Conservation (phyloP, 2,329 filamentous ascomycete genomes). For the Xylaria sp. region DNA sequence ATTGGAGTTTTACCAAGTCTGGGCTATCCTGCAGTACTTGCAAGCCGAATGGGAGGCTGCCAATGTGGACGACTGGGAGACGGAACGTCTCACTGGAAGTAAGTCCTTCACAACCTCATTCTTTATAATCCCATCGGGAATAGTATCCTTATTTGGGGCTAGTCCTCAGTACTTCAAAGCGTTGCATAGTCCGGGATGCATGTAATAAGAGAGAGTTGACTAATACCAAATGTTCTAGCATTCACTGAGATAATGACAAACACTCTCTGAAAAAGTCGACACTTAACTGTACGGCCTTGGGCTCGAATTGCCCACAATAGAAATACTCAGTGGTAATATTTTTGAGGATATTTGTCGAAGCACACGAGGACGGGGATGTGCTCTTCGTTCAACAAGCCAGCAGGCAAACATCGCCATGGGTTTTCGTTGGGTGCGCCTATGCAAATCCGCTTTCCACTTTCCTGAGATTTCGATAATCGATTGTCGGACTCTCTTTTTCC, state of each 20-base stretch:
- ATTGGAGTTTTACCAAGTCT: slow-evolving; percentile 38
- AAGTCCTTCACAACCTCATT: not conserved
- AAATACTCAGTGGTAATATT: too few species aligned
- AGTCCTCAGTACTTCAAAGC: not conserved
- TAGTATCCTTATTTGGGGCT: not conserved
- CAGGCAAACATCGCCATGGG: too few species aligned
- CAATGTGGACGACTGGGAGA: slow-evolving; percentile 35
- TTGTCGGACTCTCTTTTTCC: too few species aligned
- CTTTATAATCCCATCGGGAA: not conserved
- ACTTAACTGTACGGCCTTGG: not conserved
- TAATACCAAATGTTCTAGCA: slow-evolving; percentile 4
- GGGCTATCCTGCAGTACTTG: slow-evolving; percentile 37
- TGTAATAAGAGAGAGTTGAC: not conserved
- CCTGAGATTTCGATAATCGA: too few species aligned
- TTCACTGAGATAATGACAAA: slow-evolving; percentile 21
- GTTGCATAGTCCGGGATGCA: not conserved
- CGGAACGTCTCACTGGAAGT: slow-evolving; percentile 15
- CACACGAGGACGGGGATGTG: too few species aligned
- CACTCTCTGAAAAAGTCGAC: slow-evolving; percentile 9
- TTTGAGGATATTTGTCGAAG: too few species aligned
- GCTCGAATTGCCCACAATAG: not conserved
- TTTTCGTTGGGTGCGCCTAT: too few species aligned
- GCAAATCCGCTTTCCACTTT: too few species aligned
- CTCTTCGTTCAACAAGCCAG: too few species aligned
- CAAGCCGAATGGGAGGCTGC: slow-evolving; percentile 41